Evolutionary conservation across 2,329 filamentous ascomycete species (phyloP), one percentile per base, ranked within the genome.

Genomic region (Cyphellophora attinorum): DNA sequence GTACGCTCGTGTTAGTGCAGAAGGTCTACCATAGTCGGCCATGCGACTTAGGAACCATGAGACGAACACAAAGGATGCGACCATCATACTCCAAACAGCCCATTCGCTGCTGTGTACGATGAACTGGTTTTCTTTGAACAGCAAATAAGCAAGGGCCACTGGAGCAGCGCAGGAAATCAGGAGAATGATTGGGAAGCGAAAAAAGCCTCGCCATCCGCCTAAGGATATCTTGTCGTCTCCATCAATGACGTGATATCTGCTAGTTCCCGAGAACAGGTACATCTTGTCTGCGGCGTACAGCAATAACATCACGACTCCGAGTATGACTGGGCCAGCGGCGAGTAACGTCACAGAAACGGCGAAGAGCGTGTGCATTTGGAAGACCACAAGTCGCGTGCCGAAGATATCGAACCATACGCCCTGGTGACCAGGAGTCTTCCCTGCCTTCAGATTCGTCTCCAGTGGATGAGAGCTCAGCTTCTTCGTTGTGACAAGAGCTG

Each of bases 381-480:
- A 83, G 2, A 93, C 68, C 11, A 81, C 83, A 56, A 95, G 86
- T 2, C 68, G 68, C 36, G 69, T 72, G 28, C 89, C 91, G 45
- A 93, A 89, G 5, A 96, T 60, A 53, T 96, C 91, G 52, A 96
- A 96, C 85, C 88, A 98, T 11, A 96, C 85, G 65, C 68, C 29
- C 71, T 63, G 38, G 75, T 78, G 1, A 3, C 42, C 42, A 12
- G 41, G 45, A 6, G 37, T 37, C 15, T 42, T 17, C 6, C 27
- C 37, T 8, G 36, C 38, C 3, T 41, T 33, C 10, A 38, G 23
- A 21, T 44, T 41, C 13, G 44, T 44, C 23, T 12, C 37, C 25
- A 44, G 19, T 8, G 71, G 76, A 46, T 85, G 75, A 11, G 75
- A 72, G 0, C 85, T 79, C 28, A 96, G 67, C 2, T 68, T 68